Evolutionary conservation across 352 stramenopile species (phyloP).

Genomic region (Pythium utonaiense): DNA sequence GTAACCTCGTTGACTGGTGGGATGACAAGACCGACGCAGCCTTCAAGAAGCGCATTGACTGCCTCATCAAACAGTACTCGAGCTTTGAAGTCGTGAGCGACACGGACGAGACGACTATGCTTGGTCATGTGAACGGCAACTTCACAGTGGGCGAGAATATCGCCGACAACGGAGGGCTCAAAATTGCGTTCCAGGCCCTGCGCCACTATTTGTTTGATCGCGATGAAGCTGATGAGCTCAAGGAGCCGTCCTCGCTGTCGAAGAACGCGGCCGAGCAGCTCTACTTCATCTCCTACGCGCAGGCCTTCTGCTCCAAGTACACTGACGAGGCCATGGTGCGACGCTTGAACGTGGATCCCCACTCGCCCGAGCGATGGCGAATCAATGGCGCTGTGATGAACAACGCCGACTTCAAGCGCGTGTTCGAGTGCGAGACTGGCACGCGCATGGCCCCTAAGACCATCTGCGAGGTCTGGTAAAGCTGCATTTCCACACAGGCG

Average conservation of each 20-base stretch:
- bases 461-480: constrained; percentile 77
- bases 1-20: constrained; percentile 94
- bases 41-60: constrained; percentile 60
- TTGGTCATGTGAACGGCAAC: constrained; percentile 75
- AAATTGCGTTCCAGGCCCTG: constrained; percentile 65
- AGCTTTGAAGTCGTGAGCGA: constrained; percentile 41
- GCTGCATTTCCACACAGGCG: neutral
- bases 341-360: constrained; percentile 52
- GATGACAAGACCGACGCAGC: constrained; percentile 73
- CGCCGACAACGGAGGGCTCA: constrained; percentile 79
- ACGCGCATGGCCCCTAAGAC: constrained; percentile 64
- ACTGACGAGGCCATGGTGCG: constrained; percentile 52
- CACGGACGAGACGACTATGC: constrained; percentile 32
- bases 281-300: constrained; percentile 79
- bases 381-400: constrained; percentile 82
- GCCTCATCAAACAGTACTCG: constrained; percentile 65
- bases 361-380: constrained; percentile 67
- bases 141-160: constrained; percentile 83
- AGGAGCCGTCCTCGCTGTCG: constrained; percentile 8
- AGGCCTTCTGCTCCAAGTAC: constrained; percentile 63
- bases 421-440: constrained; percentile 51
- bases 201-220: constrained; percentile 31
- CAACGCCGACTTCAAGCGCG: constrained; percentile 55
- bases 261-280: constrained; percentile 43
- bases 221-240: constrained; percentile 25